phyloP scores from a whole-genome alignment of 1,284 basidiomycete genomes.

The Leccinum huronense region DNA sequence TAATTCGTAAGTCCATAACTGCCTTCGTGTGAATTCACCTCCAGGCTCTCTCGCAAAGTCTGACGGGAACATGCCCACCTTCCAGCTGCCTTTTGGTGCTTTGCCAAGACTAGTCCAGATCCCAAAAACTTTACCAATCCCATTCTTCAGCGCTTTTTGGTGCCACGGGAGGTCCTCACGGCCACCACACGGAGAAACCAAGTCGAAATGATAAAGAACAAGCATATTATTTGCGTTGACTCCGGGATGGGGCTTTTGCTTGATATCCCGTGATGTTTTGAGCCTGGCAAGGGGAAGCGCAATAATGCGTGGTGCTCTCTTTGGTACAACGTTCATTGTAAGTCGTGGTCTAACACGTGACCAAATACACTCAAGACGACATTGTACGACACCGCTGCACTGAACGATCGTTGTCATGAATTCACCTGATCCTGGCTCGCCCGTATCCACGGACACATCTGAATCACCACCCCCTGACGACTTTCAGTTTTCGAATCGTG shows the following conservation, averaged over 20 bases:
- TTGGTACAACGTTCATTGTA: conserved; percentile 30
- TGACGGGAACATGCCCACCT: conserved; percentile 44
- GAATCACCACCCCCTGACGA: conserved; percentile 37
- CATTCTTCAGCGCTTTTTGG: conserved; percentile 40
- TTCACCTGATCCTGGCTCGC: conserved; percentile 36
- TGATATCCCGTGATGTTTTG: conserved; percentile 15
- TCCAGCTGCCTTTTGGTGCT: conserved; percentile 62
- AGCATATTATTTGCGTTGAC: conserved; percentile 26
- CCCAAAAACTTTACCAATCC: conserved; percentile 48
- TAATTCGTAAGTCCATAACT: conserved; percentile 58
- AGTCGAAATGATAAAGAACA: conserved; percentile 50
- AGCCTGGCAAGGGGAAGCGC: conserved; percentile 43
- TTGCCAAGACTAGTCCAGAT: conserved; percentile 68
- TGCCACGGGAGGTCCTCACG: conserved; percentile 15
- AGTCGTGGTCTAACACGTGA: conserved; percentile 26
- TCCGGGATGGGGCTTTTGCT: conserved; percentile 20
- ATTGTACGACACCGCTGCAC: neutral
- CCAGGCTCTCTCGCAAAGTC: neutral
- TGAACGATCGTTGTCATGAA: conserved; percentile 26
- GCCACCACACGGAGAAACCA: conserved; percentile 17
- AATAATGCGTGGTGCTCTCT: conserved; percentile 42
- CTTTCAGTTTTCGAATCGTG: conserved; percentile 33
- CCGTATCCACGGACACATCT: conserved; percentile 37
- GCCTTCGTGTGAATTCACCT: conserved; percentile 11
- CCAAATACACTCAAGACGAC: neutral